A percentile compares a stretch with the other conserved stretches of the same genome.
phyloP scores from a whole-genome alignment of 495 filamentous ascomycete species.

The Hypoxylon intermedium region DNA sequence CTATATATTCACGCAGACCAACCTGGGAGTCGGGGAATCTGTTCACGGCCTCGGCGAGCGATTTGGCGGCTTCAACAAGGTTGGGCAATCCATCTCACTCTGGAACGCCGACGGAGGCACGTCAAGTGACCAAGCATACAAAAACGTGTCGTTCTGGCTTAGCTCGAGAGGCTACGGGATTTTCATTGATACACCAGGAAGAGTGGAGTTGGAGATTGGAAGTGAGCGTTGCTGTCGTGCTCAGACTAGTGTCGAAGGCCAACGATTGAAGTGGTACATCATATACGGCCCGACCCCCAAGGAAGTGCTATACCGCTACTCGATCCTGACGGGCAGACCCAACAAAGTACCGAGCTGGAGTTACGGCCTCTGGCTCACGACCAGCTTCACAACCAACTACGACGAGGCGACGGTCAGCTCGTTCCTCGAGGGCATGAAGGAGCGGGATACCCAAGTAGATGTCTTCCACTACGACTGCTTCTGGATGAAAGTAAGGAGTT shows the following conservation, averaged over 20 bases:
- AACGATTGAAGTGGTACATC: constrained; percentile 67
- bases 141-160: constrained; percentile 76
- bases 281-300: constrained; percentile 73
- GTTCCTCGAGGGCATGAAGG: constrained; percentile 72
- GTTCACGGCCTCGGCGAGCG: constrained; percentile 74
- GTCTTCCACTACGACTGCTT: constrained; percentile 78
- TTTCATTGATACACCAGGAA: constrained; percentile 69
- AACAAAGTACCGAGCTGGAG: constrained; percentile 70
- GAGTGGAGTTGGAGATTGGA: constrained; percentile 69
- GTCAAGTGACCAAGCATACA: constrained; percentile 73
- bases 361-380: constrained; percentile 75
- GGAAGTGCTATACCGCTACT: constrained; percentile 69
- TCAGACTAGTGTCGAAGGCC: constrained; percentile 67
- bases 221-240: constrained; percentile 70
- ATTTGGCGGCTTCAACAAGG: constrained; percentile 74
- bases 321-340: constrained; percentile 65
- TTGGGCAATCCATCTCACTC: constrained; percentile 69
- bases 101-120: constrained; percentile 80
- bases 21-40: constrained; percentile 69
- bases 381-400: constrained; percentile 74
- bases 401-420: constrained; percentile 70
- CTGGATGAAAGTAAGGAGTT: constrained; percentile 55
- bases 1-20: constrained; percentile 68
- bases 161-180: constrained; percentile 73
- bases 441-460: constrained; percentile 68